These are phyloP conservation scores for Cymbopogon citratus DNA, from an alignment of 176 grass and related monocot species.

Conservation along the genomic window DNA sequence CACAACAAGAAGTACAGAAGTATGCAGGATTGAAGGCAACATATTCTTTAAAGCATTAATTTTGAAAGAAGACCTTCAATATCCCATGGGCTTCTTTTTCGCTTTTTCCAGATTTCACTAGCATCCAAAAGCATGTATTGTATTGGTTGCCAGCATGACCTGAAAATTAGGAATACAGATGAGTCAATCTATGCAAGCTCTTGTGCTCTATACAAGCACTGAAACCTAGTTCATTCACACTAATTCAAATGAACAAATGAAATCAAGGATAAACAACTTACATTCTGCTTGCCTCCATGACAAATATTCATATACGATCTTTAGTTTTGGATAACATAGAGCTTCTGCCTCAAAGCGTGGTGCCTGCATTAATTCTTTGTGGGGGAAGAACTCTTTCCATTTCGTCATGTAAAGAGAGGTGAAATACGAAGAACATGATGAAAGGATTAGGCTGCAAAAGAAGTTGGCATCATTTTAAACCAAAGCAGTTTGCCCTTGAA, in stretches of 20 bases:
- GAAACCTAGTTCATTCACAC: background rate
- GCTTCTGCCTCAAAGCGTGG: constrained; percentile 62
- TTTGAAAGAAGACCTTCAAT: constrained; percentile 57
- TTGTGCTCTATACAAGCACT: background rate
- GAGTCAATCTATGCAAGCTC: constrained; percentile 6
- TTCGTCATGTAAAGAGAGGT: constrained; percentile 65
- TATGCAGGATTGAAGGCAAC: background rate
- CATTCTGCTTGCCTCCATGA: constrained; percentile 79
- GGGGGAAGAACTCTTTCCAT: constrained; percentile 73
- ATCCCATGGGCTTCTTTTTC: constrained; percentile 60
- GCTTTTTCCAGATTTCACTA: constrained; percentile 79
- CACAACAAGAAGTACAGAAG: constrained; percentile 10
- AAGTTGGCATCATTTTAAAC: background rate
- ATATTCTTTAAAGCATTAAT: background rate
- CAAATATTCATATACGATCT: constrained; percentile 62
- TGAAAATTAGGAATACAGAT: constrained; percentile 32
- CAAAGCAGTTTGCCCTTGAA: too few relatives aligned
- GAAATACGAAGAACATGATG: constrained; percentile 64
- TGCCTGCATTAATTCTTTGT: constrained; percentile 39
- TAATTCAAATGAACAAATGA: background rate
- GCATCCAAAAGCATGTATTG: constrained; percentile 82
- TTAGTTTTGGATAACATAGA: constrained; percentile 55
- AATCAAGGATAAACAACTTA: constrained; percentile 31
- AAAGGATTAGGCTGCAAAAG: constrained; percentile 68
- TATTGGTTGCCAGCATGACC: constrained; percentile 83